Evolutionary conservation across 192 early-diverging fungal genomes (phyloP).

Genomic region (Haplosporangium gracile): DNA sequence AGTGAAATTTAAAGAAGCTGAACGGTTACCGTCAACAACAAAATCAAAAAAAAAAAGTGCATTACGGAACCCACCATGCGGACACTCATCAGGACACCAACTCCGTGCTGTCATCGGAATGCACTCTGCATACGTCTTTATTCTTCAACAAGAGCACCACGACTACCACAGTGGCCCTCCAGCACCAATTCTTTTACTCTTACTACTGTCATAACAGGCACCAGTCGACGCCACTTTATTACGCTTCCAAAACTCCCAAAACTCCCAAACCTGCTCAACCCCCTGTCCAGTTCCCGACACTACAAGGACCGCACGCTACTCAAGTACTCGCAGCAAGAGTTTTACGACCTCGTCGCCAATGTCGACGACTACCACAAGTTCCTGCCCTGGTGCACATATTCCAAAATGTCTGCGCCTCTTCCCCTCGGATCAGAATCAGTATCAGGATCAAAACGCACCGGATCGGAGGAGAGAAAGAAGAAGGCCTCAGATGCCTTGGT

Average conservation of each 20-base stretch:
- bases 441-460: neutral
- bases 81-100: neutral
- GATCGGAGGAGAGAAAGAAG: neutral
- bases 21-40: neutral
- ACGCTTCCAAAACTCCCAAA: constrained; percentile 26
- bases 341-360: constrained; percentile 87
- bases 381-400: constrained; percentile 85
- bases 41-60: neutral
- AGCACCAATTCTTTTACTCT: neutral
- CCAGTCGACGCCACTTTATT: constrained; percentile 24
- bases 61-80: neutral
- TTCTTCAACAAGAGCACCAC: neutral
- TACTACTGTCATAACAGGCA: neutral
- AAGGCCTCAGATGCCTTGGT: constrained; percentile 7
- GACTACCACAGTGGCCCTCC: neutral
- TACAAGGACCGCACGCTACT: constrained; percentile 47
- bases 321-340: constrained; percentile 82
- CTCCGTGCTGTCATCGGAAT: neutral
- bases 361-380: constrained; percentile 85
- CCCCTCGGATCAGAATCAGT: constrained; percentile 3
- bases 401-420: constrained; percentile 65
- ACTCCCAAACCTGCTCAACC: constrained; percentile 35
- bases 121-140: neutral
- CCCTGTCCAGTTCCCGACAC: constrained; percentile 15
- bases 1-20: neutral